Evolutionary conservation across 495 filamentous ascomycete species (phyloP).

Genomic region (Daldinia decipiens): DNA sequence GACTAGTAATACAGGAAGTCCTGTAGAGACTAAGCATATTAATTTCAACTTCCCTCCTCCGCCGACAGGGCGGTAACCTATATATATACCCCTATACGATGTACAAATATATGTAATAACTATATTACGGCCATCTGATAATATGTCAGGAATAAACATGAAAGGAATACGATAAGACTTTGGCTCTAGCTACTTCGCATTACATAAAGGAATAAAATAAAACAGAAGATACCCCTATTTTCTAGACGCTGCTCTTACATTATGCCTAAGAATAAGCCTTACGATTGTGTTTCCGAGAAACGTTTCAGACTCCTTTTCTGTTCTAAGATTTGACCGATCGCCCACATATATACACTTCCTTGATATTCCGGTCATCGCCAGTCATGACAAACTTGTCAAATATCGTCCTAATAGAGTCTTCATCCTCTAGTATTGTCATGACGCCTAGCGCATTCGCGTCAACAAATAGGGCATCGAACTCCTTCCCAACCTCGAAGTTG

Average conservation of each 20-base stretch:
- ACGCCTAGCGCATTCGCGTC: conserved; percentile 56
- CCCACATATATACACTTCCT: conserved; percentile 66
- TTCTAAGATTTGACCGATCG: conserved; percentile 54
- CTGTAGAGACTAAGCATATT: conserved; percentile 45
- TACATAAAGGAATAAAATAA: background rate
- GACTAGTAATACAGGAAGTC: conserved; percentile 44
- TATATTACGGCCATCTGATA: background rate
- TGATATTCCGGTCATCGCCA: conserved; percentile 72
- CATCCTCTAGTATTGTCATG: conserved; percentile 65
- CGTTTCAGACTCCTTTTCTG: background rate
- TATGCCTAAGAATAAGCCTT: background rate
- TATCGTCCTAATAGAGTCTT: conserved; percentile 56
- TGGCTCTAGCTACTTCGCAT: background rate
- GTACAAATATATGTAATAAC: conserved; percentile 10
- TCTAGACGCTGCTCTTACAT: background rate
- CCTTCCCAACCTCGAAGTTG: conserved; percentile 67
- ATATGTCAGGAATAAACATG: background rate
- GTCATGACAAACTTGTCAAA: conserved; percentile 76
- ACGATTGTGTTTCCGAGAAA: background rate
- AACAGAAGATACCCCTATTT: conserved; percentile 1
- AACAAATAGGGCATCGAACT: conserved; percentile 72
- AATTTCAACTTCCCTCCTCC: conserved; percentile 47
- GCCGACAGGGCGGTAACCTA: conserved; percentile 32
- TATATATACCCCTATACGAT: conserved; percentile 8
- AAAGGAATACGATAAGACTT: background rate